These are phyloP conservation scores for Quercus bicolor DNA, from an alignment of 306 rosid species.

Conservation along the genomic window DNA sequence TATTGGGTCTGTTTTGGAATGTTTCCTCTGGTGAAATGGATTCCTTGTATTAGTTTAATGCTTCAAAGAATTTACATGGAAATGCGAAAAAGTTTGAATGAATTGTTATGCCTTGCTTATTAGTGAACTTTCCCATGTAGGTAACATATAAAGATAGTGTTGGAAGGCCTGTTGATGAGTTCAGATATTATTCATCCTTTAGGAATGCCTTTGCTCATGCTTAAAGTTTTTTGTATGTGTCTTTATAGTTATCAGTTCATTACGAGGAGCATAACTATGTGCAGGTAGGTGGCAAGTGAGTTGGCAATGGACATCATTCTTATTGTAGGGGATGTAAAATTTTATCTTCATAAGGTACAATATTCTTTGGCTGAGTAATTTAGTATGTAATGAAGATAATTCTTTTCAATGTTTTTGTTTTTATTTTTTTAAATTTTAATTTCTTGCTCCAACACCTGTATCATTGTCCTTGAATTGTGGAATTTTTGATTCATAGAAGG, in stretches of 20 bases:
- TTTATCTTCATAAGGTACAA: constrained; percentile 78
- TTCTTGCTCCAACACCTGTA: background rate
- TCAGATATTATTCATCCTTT: background rate
- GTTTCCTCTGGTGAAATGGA: background rate
- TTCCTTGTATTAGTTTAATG: background rate
- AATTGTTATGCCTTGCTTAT: background rate
- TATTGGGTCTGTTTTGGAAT: background rate
- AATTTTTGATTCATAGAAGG: background rate
- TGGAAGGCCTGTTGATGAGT: background rate
- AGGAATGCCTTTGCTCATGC: background rate
- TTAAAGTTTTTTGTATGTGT: constrained; percentile 6
- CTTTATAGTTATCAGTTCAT: constrained; percentile 1
- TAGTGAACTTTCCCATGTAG: background rate
- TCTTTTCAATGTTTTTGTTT: background rate
- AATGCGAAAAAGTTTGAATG: background rate
- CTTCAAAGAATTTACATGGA: background rate
- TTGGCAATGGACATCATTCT: constrained; percentile 63
- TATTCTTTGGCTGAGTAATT: constrained; percentile 12
- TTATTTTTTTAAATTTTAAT: background rate
- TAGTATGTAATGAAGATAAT: constrained; percentile 5
- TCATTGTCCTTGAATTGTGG: background rate
- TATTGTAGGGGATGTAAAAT: constrained; percentile 53
- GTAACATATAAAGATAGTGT: background rate
- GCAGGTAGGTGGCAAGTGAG: constrained; percentile 89
- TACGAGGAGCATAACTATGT: constrained; percentile 12